Evolutionary conservation across 2,329 filamentous ascomycete species (phyloP), one percentile per base, ranked within the genome.

Genomic region (Claviceps purpurea): DNA sequence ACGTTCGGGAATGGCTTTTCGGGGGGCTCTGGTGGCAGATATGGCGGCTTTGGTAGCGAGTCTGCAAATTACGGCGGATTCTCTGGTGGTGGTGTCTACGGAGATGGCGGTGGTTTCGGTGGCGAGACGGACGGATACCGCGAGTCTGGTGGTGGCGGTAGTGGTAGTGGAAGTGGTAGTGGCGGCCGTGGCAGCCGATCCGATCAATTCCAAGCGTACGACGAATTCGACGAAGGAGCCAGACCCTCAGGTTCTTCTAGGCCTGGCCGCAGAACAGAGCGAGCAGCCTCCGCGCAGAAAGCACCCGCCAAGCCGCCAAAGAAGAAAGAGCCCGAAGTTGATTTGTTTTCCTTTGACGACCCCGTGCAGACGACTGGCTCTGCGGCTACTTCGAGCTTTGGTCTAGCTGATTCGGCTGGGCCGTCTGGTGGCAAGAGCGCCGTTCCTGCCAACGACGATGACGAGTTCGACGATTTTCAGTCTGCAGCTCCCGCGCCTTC

Each of bases 381-480:
- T 6, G 62, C 70, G 5, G 73, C 71, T 0, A 72, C 77, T 10
- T 72, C 70, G 47, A 65, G 66, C 50, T 70, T 72, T 47, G 73
- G 71, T 14, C 59, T 81, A 48, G 72, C 73, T 45, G 68, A 73
- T 16, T 64, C 82, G 48, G 54, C 62, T 30, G 59, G 60, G 41
- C 55, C 58, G 50, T 59, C 56, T 50, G 51, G 51, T 49, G 55
- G 56, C 37, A 8, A 34, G 30, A 34, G 10, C n/a, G 57, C 54
- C 1, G 57, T 57, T 18, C 47, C 69, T 16, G 68, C 69, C 34
- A 73, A 73, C 43, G 82, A 80, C 56, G 91, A 96, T 57, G 90
- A 95, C 59, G 93, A 96, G 57, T 97, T 97, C 63, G 93, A 97
- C 64, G 93, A 98, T 64, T 97, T 97, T 75, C 89, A 95, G 68